Base-by-base conservation (phyloP, 2,329 filamentous ascomycete species). In the Daldinia sp. region DNA sequence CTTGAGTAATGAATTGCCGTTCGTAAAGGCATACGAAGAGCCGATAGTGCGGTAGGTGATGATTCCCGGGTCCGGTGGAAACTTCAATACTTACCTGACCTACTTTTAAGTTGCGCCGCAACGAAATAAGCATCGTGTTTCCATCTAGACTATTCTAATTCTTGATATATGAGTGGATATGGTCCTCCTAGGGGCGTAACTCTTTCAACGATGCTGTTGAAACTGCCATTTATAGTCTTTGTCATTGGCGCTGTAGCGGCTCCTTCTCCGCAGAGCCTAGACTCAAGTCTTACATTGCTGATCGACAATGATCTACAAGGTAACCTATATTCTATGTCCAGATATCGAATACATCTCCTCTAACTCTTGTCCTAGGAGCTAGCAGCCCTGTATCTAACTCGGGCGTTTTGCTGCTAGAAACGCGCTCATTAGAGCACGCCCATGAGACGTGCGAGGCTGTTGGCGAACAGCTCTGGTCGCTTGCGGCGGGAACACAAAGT, bases 231-330 rank as follows among this genome's bases (percentile, higher is more conserved):
- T 12, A 26, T 15, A 3, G 26, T 33, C 15, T 18, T 51, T 5
- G 46, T 26, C 15, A 7, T 18, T 37, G 67, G 70, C 26, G 60
- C 39, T 48, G 18, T 55, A 37, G 69, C 67, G 4, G 26, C 39
- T 6, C 78, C 79, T 0, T 81, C 80, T 23, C 79, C 80, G 15
- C 71, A 74, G 59, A 73, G 73, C n/a, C 65, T 82, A 5, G 74
- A 77, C 37, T 79, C 80, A 1, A 79, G 79, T 33, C 69, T 82
- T 46, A 80, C 78, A 5, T 74, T 83, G 28, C 64, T 82, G 28
- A 75, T 80, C 50, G 77, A 81, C 66, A 83, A 83, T 73, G 81
- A 83, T 57, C 78, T 83, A 37, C 76, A 78, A 74, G 82, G 81
- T 80, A 69, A 42, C 71, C 57, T 15, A 1, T 5, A 53, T 18